Conservation (phyloP, 768 basidiomycete genomes). For the Plicaturopsis crispa region DNA sequence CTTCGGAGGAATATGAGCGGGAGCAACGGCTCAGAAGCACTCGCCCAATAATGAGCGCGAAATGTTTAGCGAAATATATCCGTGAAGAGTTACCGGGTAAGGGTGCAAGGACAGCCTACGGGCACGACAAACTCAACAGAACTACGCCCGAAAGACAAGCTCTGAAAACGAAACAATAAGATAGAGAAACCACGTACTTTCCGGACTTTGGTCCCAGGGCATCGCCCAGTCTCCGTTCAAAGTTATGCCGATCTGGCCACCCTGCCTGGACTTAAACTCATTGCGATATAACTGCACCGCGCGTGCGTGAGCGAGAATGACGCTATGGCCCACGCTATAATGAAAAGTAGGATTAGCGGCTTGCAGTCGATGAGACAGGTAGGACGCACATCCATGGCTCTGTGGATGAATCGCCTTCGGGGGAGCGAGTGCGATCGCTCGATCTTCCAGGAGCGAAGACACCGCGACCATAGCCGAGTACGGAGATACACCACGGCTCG, state of each 20-base stretch:
- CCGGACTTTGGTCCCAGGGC: conserved; percentile 61
- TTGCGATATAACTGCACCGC: conserved; percentile 62
- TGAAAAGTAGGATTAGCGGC: conserved; percentile 4
- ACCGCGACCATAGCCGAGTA: conserved; percentile 65
- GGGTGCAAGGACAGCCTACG: too few species aligned
- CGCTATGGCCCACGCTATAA: conserved; percentile 53
- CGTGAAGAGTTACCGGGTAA: too few species aligned
- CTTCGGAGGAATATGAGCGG: too few species aligned
- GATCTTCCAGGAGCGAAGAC: conserved; percentile 67
- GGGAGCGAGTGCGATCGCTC: conserved; percentile 51
- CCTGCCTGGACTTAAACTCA: conserved; percentile 53
- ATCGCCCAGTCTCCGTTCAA: conserved; percentile 72
- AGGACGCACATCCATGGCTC: conserved; percentile 62
- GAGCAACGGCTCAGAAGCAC: too few species aligned
- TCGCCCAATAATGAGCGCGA: too few species aligned
- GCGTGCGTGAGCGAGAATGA: conserved; percentile 64
- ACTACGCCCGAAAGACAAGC: background rate
- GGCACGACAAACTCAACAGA: conserved; percentile 4
- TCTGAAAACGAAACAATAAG: background rate
- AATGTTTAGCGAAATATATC: too few species aligned
- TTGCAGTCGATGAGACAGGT: conserved; percentile 10
- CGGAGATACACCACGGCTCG: conserved; percentile 67
- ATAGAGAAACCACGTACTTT: conserved; percentile 39
- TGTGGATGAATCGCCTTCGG: conserved; percentile 55
- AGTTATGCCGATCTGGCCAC: conserved; percentile 72